A percentile compares a stretch with the other conserved stretches of the same genome.
Evolutionary conservation across 306 rosid species (phyloP).

Genomic region (Leucaena leucocephala): DNA sequence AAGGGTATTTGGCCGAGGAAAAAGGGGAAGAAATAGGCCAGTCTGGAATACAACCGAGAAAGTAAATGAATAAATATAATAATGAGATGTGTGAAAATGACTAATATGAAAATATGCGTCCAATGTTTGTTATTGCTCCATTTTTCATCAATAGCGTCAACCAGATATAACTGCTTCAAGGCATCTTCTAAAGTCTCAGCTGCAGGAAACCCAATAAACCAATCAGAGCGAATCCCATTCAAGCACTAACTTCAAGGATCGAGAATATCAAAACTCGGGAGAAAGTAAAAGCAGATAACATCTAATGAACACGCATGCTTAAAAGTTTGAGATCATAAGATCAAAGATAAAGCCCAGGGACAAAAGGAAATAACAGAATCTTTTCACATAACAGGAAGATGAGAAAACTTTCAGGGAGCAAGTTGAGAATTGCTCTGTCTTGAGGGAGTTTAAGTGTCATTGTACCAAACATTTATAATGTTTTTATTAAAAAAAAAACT

Average conservation of each 20-base stretch:
- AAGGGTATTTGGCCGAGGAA: neutral
- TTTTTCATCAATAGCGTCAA: constrained; percentile 87
- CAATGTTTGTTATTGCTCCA: constrained; percentile 79
- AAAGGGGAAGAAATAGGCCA: neutral
- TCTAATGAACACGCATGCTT: neutral
- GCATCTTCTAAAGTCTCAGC: constrained; percentile 93
- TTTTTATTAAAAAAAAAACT: neutral
- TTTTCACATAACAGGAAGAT: neutral
- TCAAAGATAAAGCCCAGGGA: neutral
- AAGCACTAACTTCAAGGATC: neutral
- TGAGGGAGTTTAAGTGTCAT: constrained; percentile 17
- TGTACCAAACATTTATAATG: neutral
- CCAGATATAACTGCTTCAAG: constrained; percentile 86
- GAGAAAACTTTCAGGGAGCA: neutral
- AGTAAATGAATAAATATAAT: neutral
- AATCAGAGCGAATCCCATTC: constrained; percentile 20
- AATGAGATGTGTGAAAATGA: neutral
- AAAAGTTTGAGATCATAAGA: neutral
- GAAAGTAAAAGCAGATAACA: neutral
- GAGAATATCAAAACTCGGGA: neutral
- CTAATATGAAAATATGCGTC: constrained; percentile 35
- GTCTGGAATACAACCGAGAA: neutral
- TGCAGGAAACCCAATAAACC: constrained; percentile 55
- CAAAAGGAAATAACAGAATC: neutral
- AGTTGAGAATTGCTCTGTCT: constrained; percentile 27